These are phyloP conservation scores for Tolypocladium amazonense DNA, from an alignment of 2,329 filamentous ascomycete genomes.

Conservation along the genomic window DNA sequence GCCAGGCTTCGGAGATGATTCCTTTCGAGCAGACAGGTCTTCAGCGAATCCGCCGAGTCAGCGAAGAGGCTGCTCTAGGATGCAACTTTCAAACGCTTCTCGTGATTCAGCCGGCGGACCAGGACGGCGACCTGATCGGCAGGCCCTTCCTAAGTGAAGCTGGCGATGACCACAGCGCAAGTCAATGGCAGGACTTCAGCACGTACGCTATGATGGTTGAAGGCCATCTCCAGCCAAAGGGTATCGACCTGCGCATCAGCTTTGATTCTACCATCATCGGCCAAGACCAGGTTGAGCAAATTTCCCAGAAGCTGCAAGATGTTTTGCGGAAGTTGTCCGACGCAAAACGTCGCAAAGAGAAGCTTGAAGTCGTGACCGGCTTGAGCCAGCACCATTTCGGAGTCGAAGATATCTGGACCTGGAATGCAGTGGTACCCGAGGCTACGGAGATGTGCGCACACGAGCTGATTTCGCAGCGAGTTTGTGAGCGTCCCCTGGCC, in stretches of 20 bases:
- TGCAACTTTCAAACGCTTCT: constrained; percentile 9
- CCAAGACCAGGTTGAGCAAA: constrained; percentile 1
- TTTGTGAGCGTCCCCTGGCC: constrained; percentile 6
- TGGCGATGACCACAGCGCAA: not conserved
- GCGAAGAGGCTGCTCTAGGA: not conserved
- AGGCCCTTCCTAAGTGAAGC: constrained; percentile 1
- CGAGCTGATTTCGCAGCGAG: constrained; percentile 5
- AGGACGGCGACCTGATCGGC: not conserved
- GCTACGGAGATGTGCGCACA: constrained; percentile 9
- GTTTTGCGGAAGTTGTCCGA: constrained; percentile 5
- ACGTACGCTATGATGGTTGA: constrained; percentile 7
- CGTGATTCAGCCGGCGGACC: constrained; percentile 6
- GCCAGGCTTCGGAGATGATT: constrained; percentile 13
- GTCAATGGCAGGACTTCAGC: constrained; percentile 5
- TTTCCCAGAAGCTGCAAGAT: constrained; percentile 4
- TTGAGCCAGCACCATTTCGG: constrained; percentile 5
- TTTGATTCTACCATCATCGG: constrained; percentile 6
- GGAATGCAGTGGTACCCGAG: constrained; percentile 7
- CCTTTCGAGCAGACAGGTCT: constrained; percentile 17
- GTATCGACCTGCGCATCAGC: constrained; percentile 3
- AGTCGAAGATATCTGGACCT: constrained; percentile 8
- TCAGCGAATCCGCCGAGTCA: constrained; percentile 14
- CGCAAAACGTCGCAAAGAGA: not conserved
- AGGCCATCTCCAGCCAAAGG: constrained; percentile 5
- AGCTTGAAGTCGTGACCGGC: constrained; percentile 1